These are phyloP conservation scores for Albophoma yamanashiensis DNA, from an alignment of 2,329 filamentous ascomycete species.

Conservation along the genomic window DNA sequence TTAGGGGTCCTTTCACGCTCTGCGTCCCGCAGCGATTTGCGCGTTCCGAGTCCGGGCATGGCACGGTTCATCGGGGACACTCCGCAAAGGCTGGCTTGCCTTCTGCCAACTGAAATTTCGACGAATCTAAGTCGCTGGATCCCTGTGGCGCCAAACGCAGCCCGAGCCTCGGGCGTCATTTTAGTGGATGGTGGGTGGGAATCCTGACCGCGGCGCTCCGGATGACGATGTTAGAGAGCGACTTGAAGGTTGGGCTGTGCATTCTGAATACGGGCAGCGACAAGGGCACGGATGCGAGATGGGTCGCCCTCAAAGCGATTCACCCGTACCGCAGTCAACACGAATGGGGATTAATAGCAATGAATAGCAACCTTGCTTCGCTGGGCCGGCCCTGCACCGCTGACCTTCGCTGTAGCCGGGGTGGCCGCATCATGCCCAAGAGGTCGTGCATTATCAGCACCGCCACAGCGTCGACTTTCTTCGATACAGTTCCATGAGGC, in stretches of 20 bases:
- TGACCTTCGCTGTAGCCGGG: neutral
- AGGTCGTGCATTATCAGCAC: conserved; percentile 14
- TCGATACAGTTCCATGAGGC: conserved; percentile 32
- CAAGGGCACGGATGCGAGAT: neutral
- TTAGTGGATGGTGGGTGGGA: neutral
- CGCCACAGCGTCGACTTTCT: conserved; percentile 29
- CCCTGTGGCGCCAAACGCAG: neutral
- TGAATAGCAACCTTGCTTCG: neutral
- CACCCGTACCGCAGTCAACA: neutral
- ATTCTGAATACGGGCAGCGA: neutral
- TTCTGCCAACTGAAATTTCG: neutral
- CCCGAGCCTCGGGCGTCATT: neutral
- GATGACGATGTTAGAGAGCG: neutral
- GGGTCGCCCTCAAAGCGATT: neutral
- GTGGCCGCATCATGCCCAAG: neutral
- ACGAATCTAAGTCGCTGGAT: neutral
- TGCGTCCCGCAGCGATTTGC: too few species aligned
- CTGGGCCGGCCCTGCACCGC: too few species aligned
- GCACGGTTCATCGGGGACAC: too few species aligned
- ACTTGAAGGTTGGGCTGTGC: neutral
- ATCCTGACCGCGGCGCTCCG: neutral
- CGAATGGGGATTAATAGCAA: neutral
- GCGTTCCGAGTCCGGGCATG: neutral
- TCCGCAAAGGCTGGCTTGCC: neutral
- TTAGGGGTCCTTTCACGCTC: too few species aligned